A percentile compares a stretch with the other conserved stretches of the same genome.
Evolutionary conservation across 179 eudicot species (phyloP).

Genomic region (Vitellaria paradoxa): DNA sequence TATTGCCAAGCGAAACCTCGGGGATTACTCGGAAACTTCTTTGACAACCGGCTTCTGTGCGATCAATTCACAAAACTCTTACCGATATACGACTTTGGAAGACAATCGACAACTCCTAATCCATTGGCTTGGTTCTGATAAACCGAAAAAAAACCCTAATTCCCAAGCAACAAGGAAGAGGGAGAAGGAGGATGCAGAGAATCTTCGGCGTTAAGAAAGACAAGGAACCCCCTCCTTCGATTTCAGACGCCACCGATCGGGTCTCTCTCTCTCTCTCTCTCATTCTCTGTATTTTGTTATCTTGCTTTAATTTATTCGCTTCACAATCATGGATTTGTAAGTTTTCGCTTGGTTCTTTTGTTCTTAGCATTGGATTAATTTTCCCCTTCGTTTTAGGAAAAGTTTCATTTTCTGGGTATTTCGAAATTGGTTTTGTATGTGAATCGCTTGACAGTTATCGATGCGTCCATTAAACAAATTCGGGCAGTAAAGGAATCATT

Average conservation of each 20-base stretch:
- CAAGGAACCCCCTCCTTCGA: slow-evolving; percentile 79
- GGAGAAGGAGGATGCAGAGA: slow-evolving; percentile 45
- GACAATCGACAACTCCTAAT: too few species aligned
- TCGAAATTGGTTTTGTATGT: neutral
- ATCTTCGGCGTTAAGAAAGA: slow-evolving; percentile 78
- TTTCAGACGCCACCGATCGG: slow-evolving; percentile 77
- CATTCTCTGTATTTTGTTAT: neutral
- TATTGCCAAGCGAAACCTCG: too few species aligned
- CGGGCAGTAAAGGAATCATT: too few species aligned
- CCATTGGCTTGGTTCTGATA: neutral
- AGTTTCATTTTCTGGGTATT: neutral
- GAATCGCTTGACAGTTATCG: too few species aligned
- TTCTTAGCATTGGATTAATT: neutral
- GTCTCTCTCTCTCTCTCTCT: slow-evolving; percentile 23
- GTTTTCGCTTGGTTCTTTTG: neutral
- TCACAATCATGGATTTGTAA: neutral
- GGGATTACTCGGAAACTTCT: too few species aligned
- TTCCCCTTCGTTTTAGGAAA: too few species aligned
- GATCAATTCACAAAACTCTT: too few species aligned
- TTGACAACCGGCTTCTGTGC: too few species aligned
- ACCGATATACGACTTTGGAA: too few species aligned
- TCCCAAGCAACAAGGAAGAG: neutral
- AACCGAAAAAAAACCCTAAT: neutral
- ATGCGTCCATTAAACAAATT: too few species aligned
- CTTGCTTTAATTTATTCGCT: neutral